A percentile compares a stretch with the other conserved stretches of the same genome.
Evolutionary conservation across 192 early-diverging fungal genomes (phyloP).

Genomic region (Podochytrium sp.): DNA sequence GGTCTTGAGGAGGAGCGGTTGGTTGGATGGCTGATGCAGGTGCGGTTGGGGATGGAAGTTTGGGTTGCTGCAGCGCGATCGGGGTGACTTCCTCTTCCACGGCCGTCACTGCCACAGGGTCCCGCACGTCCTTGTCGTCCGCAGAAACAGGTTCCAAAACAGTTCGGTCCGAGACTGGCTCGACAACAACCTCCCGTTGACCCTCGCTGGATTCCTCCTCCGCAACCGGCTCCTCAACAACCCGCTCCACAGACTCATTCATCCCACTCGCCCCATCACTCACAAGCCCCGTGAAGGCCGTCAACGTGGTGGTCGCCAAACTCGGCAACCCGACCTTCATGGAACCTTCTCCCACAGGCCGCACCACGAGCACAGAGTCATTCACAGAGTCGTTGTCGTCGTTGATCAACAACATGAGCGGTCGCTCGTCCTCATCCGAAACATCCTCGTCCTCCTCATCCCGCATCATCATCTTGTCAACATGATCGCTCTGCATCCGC

Average conservation of each 20-base stretch:
- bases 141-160: too few species aligned
- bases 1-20: too few species aligned
- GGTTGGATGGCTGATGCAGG: neutral
- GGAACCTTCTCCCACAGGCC: neutral
- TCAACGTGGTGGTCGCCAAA: neutral
- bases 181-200: neutral
- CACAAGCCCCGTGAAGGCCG: neutral
- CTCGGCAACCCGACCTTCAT: neutral
- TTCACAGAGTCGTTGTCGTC: neutral
- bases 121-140: neutral
- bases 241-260: neutral
- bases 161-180: too few species aligned
- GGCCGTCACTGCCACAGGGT: neutral
- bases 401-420: too few species aligned
- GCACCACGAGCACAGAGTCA: neutral
- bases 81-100: neutral
- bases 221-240: neutral
- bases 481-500: constrained; percentile 1
- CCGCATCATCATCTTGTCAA: constrained; percentile 4
- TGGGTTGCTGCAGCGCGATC: neutral
- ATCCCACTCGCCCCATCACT: neutral
- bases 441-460: neutral
- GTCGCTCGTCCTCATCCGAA: too few species aligned
- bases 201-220: neutral
- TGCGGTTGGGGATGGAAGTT: neutral